These are phyloP conservation scores for Microbotryum lychnidis-dioicae DNA, from an alignment of 1,284 basidiomycete genomes.

Conservation along the genomic window DNA sequence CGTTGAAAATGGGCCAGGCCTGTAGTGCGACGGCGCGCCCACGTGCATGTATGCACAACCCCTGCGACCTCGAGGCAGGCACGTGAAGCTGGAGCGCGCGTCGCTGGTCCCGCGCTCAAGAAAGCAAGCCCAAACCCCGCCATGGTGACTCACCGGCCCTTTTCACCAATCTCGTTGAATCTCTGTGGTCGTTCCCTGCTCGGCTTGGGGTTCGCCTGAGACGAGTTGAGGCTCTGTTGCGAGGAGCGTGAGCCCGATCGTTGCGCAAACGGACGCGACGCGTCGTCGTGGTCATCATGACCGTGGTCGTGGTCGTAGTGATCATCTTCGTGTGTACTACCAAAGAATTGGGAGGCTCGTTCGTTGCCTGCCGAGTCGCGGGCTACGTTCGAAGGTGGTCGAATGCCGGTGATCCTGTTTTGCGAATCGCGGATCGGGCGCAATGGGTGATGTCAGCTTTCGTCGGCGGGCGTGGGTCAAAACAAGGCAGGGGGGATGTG, in stretches of 20 bases:
- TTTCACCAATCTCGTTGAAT: slow-evolving; percentile 18
- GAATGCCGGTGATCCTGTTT: slow-evolving; percentile 25
- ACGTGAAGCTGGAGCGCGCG: too few relatives aligned
- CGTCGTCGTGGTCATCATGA: neutral
- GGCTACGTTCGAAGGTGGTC: slow-evolving; percentile 18
- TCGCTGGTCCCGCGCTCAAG: too few relatives aligned
- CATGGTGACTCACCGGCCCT: slow-evolving; percentile 16
- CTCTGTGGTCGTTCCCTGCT: slow-evolving; percentile 15
- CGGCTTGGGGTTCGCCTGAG: too few relatives aligned
- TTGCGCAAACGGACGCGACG: neutral
- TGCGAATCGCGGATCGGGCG: fast-evolving
- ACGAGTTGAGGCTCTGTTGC: neutral
- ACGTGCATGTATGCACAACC: too few relatives aligned
- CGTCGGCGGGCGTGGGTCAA: too few relatives aligned
- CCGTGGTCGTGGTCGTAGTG: slow-evolving; percentile 23
- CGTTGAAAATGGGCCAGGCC: too few relatives aligned
- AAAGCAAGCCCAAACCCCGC: too few relatives aligned
- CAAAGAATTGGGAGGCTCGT: slow-evolving; percentile 29
- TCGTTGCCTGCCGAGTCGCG: slow-evolving; percentile 30
- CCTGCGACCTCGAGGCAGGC: too few relatives aligned
- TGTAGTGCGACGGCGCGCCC: too few relatives aligned
- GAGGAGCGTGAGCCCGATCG: neutral
- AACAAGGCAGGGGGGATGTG: neutral
- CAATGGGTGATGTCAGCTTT: neutral
- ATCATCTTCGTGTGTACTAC: slow-evolving; percentile 21